Conservation (phyloP, 345 rosid species). For the Ceriops zippeliana region DNA sequence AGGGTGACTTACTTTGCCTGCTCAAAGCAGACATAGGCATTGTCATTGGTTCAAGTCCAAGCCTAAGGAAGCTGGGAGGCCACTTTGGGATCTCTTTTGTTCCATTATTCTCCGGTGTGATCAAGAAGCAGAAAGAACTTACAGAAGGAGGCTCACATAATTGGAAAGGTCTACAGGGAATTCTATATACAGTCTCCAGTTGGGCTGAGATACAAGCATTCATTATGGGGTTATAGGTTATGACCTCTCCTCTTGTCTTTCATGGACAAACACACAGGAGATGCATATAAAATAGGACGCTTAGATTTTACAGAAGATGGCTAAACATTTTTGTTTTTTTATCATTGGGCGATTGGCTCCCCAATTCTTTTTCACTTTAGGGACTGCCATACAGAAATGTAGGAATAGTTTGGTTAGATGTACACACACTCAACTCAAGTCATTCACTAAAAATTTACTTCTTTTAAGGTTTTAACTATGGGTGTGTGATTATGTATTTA, state of each 20-base stretch:
- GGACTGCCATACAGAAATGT: constrained; percentile 6
- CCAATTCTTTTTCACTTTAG: constrained; percentile 5
- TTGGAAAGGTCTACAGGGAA: constrained; percentile 11
- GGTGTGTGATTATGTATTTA: too few relatives aligned
- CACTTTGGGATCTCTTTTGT: constrained; percentile 15
- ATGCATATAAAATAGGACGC: constrained; percentile 11
- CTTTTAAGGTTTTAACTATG: too few relatives aligned
- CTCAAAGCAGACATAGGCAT: constrained; percentile 25
- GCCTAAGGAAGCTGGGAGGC: constrained; percentile 15
- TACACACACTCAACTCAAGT: neutral
- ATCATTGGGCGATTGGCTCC: constrained; percentile 13
- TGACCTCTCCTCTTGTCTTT: neutral
- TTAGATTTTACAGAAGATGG: constrained; percentile 18
- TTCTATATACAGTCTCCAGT: constrained; percentile 17
- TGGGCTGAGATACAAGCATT: constrained; percentile 26
- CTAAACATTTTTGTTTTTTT: constrained; percentile 14
- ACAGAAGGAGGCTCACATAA: neutral
- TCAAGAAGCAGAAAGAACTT: constrained; percentile 15
- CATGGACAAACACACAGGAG: constrained; percentile 9
- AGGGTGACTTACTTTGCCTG: constrained; percentile 19
- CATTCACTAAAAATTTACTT: neutral
- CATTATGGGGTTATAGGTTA: neutral
- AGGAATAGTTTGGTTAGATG: neutral
- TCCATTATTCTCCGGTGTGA: constrained; percentile 11
- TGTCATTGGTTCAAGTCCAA: constrained; percentile 20